Evolutionary conservation across 2,329 filamentous ascomycete species (phyloP).

Genomic region (Colletotrichum euphorbiae): DNA sequence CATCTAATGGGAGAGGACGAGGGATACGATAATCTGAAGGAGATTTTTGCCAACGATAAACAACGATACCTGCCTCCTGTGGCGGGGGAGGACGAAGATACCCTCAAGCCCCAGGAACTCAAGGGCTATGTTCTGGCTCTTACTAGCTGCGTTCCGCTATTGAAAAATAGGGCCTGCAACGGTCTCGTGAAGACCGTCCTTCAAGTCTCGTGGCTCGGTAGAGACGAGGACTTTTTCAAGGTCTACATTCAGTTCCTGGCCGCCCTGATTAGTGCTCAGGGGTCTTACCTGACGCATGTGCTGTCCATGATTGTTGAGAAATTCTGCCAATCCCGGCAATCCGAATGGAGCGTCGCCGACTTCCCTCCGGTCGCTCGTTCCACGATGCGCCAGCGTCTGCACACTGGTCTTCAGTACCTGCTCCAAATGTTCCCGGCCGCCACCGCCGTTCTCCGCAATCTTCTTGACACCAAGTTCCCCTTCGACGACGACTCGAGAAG

Average conservation of each 20-base stretch:
- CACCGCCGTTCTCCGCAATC: conserved; percentile 73
- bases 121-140: conserved; percentile 73
- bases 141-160: conserved; percentile 68
- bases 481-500: conserved; percentile 80
- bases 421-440: conserved; percentile 85
- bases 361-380: conserved; percentile 71
- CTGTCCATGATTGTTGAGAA: conserved; percentile 84
- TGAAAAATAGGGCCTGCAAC: conserved; percentile 69
- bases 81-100: conserved; percentile 59
- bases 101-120: conserved; percentile 65
- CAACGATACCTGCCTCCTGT: conserved; percentile 54
- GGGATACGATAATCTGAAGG: conserved; percentile 71
- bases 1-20: conserved; percentile 69
- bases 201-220: conserved; percentile 73
- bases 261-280: conserved; percentile 84
- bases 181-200: conserved; percentile 69
- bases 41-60: conserved; percentile 65
- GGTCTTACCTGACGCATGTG: conserved; percentile 79
- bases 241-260: conserved; percentile 76
- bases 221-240: conserved; percentile 73
- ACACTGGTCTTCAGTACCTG: conserved; percentile 80
- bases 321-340: conserved; percentile 68
- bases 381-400: conserved; percentile 78
- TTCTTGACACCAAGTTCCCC: conserved; percentile 78
- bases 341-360: conserved; percentile 61